Base-by-base conservation (phyloP, 371 early-diverging fungal species). In the Encephalitozoon hellem region DNA sequence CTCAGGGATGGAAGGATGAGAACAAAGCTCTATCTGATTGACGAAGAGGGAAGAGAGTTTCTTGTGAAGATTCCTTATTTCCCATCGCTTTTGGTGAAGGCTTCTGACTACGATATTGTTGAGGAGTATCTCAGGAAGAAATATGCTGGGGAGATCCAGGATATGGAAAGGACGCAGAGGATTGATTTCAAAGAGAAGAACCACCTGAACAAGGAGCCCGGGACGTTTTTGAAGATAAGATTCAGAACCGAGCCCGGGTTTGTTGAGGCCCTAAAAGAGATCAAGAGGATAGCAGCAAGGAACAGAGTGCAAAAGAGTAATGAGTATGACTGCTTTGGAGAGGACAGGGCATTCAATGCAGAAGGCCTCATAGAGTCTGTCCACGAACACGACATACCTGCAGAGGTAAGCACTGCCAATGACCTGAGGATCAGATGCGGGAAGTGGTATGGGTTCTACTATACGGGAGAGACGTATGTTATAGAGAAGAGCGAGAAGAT, bases 401-500 rank as follows among this genome's bases (percentile, higher is more conserved):
- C 15, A 12, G 78, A 69, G 21, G 69, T 82, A 1, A 53, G 67
- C 25, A 66, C 78, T 34, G 71, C 63, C 15, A 72, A 70, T 28
- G 59, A 28, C 4, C 26, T 71, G 25, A 66, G 71, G 34, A 74
- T 85, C 5, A 80, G 82, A 69, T 77, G 76, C 43, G 85, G 85
- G 15, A 70, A 39, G n/a, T 85, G 83, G 83, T 85, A 80, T 74
- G 47, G 49, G 0, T 45, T 82, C 18, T 45, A 42, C 15, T 80
- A 77, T 67, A 76, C 74, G n/a, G 85, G 82, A 23, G 76, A 73
- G 49, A 54, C 41, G 42, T 72, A 72, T 59, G 68, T 67, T 9
- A 65, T 77, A 25, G 54, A 55, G 47, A 66, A 26, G 11, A 54
- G 52, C 49, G 87, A 93, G 11, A 84, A 79, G 0, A 79, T 94